Conservation (phyloP, 2,329 filamentous ascomycete species). For the Aspergillus costaricaensis region DNA sequence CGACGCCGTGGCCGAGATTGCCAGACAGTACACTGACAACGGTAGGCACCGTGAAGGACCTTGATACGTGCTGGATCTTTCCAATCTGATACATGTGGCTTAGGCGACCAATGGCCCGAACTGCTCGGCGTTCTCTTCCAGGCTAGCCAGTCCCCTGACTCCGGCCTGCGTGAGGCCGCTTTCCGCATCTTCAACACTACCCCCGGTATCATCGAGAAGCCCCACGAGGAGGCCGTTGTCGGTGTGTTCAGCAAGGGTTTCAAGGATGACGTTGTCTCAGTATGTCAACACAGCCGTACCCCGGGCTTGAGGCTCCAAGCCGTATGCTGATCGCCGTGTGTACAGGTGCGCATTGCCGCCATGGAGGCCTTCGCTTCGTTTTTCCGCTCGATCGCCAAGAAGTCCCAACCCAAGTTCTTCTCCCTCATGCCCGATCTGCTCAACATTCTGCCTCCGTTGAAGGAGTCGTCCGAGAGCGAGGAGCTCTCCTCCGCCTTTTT, state of each 20-base stretch:
- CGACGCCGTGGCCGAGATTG: constrained; percentile 94
- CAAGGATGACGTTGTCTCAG: constrained; percentile 79
- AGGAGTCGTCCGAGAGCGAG: constrained; percentile 86
- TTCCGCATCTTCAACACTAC: constrained; percentile 96
- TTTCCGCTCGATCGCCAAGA: constrained; percentile 88
- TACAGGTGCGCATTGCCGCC: constrained; percentile 81
- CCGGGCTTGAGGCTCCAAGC: constrained; percentile 6
- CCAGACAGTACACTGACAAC: constrained; percentile 90
- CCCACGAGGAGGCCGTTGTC: constrained; percentile 88
- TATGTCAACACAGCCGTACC: constrained; percentile 44
- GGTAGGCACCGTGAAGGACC: constrained; percentile 57
- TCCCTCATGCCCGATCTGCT: constrained; percentile 84
- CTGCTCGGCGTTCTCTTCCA: constrained; percentile 83
- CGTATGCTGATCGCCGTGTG: constrained; percentile 14
- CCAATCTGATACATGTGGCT: constrained; percentile 1
- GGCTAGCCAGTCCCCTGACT: constrained; percentile 81
- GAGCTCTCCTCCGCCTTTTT: constrained; percentile 87
- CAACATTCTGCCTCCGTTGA: constrained; percentile 91
- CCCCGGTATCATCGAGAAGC: constrained; percentile 91
- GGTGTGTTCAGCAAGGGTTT: constrained; percentile 89
- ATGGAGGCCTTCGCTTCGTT: constrained; percentile 98
- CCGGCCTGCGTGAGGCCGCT: constrained; percentile 84
- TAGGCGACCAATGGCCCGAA: constrained; percentile 86
- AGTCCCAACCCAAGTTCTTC: constrained; percentile 85
- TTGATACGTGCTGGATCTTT: not conserved